Evolutionary conservation across 2,329 filamentous ascomycete species (phyloP).

Genomic region (Teratosphaeria zuluensis): DNA sequence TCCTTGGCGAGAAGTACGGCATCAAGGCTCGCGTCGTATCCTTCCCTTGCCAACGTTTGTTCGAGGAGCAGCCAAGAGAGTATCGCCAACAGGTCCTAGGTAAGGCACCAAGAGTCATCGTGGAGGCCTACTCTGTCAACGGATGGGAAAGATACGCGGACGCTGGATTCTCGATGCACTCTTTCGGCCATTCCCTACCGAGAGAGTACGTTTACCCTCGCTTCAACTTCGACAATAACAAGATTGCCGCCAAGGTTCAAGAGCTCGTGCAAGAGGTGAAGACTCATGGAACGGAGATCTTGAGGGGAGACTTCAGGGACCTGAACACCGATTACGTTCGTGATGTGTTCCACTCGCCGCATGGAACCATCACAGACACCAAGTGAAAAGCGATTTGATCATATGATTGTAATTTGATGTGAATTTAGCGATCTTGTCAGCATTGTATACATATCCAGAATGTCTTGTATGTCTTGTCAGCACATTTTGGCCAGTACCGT

Average conservation of each 20-base stretch:
- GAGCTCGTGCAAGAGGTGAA: conserved; percentile 28
- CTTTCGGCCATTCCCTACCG: conserved; percentile 48
- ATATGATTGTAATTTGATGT: not conserved
- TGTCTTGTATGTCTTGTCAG: not conserved
- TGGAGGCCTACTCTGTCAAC: conserved; percentile 50
- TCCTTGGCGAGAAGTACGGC: conserved; percentile 23
- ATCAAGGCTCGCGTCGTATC: conserved; percentile 39
- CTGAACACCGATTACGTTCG: conserved; percentile 21
- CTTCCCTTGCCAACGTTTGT: conserved; percentile 43
- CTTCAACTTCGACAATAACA: conserved; percentile 44
- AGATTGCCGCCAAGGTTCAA: conserved; percentile 33
- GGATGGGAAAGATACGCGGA: conserved; percentile 54
- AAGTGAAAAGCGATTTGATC: not conserved
- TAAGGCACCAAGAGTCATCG: conserved; percentile 36
- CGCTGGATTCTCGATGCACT: conserved; percentile 44
- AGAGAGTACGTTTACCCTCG: conserved; percentile 46
- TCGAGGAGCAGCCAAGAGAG: conserved; percentile 36
- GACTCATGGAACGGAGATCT: conserved; percentile 25
- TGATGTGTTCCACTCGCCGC: conserved; percentile 11
- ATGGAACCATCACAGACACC: not conserved
- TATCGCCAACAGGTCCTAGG: conserved; percentile 40
- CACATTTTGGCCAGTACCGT: not conserved
- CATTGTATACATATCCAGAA: not conserved
- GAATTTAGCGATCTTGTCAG: not conserved
- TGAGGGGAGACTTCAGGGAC: conserved; percentile 24